Percentiles rank a stretch among this genome's conserved stretches.
Conservation (phyloP, 2,329 filamentous ascomycete species). For the Fusarium verticillioides region DNA sequence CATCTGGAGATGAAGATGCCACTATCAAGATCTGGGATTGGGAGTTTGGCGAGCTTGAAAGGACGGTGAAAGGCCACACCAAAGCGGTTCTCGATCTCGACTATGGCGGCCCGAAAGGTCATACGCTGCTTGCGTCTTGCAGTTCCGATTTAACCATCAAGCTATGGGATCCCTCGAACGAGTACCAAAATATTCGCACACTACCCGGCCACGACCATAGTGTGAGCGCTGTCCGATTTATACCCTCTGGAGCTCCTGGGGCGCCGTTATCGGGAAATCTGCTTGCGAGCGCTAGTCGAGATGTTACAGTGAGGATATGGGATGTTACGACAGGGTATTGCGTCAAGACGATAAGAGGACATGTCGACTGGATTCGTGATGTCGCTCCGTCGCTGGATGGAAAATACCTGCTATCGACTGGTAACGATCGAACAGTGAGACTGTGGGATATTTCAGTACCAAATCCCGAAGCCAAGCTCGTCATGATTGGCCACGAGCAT, state of each 20-base stretch:
- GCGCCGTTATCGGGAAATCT: constrained; percentile 84
- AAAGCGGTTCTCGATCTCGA: constrained; percentile 89
- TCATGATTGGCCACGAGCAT: constrained; percentile 88
- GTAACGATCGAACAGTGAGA: constrained; percentile 82
- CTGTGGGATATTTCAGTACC: constrained; percentile 82
- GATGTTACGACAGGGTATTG: constrained; percentile 94
- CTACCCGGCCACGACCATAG: constrained; percentile 92
- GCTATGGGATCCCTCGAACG: constrained; percentile 90
- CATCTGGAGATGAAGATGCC: constrained; percentile 89
- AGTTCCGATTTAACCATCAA: constrained; percentile 93
- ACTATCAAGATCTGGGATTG: constrained; percentile 99
- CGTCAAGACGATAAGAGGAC: constrained; percentile 87
- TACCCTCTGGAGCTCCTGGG: constrained; percentile 83
- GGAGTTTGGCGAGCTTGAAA: constrained; percentile 90
- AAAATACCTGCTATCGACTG: constrained; percentile 82
- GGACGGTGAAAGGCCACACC: constrained; percentile 92
- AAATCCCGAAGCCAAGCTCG: constrained; percentile 77
- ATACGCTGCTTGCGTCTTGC: constrained; percentile 72
- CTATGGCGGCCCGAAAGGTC: constrained; percentile 79
- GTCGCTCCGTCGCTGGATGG: constrained; percentile 86
- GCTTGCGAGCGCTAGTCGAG: constrained; percentile 85
- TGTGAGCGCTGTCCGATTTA: constrained; percentile 88
- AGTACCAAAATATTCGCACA: constrained; percentile 95
- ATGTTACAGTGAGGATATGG: constrained; percentile 89
- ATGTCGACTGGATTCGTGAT: constrained; percentile 91